Evolutionary conservation across 495 filamentous ascomycete species (phyloP).

Genomic region (Xylaria curta): DNA sequence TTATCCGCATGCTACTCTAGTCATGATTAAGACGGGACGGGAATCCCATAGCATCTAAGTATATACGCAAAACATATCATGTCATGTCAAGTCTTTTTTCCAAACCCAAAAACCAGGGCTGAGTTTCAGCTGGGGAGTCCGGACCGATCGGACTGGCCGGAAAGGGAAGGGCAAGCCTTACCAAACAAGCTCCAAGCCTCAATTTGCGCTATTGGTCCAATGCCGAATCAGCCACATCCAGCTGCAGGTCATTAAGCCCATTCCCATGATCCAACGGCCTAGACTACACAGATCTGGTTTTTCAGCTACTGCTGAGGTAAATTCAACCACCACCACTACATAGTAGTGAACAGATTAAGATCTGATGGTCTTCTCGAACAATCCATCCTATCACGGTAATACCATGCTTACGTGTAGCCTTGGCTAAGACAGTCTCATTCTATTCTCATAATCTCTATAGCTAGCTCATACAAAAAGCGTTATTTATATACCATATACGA

Average conservation of each 20-base stretch:
- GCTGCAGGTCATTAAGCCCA: slow-evolving; percentile 7
- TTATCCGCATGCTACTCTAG: neutral
- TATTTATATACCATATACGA: slow-evolving; percentile 9
- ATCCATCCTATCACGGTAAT: neutral
- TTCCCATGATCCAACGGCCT: neutral
- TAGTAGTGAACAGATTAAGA: too few species aligned
- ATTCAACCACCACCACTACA: slow-evolving; percentile 8
- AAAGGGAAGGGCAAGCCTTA: slow-evolving; percentile 10
- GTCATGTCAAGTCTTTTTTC: neutral
- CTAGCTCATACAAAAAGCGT: slow-evolving; percentile 4
- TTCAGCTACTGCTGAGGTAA: slow-evolving; percentile 10
- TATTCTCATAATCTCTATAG: neutral
- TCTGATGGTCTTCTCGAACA: neutral
- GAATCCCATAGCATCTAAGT: neutral
- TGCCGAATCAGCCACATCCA: slow-evolving; percentile 22
- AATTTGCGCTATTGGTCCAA: slow-evolving; percentile 6
- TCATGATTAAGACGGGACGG: slow-evolving; percentile 12
- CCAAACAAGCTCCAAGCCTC: slow-evolving; percentile 3
- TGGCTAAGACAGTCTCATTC: neutral
- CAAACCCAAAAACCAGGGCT: neutral
- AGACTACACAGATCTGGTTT: neutral
- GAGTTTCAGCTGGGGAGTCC: slow-evolving; percentile 19
- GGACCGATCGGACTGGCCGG: slow-evolving; percentile 26
- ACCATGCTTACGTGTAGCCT: neutral
- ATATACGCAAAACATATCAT: neutral